Conservation (phyloP, 1,284 basidiomycete genomes). For the Wallemia ichthyophaga region DNA sequence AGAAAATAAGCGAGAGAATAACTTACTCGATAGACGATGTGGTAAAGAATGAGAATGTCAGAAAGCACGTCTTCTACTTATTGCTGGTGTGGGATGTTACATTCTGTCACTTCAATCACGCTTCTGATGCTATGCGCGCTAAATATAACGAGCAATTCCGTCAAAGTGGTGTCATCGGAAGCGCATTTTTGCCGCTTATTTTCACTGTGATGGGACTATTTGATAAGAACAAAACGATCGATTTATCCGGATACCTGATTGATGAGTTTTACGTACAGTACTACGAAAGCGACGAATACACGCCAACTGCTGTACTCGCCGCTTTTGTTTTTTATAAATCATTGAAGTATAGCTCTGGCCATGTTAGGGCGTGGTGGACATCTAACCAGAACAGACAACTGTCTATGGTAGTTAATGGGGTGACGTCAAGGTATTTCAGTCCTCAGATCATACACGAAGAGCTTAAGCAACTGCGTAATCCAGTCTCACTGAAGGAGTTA, state of each 20-base stretch:
- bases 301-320: slow-evolving; percentile 37
- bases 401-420: slow-evolving; percentile 36
- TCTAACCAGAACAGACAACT: slow-evolving; percentile 71
- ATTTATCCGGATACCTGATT: slow-evolving; percentile 48
- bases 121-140: background rate
- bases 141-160: slow-evolving; percentile 61
- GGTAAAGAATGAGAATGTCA: background rate
- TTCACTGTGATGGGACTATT: slow-evolving; percentile 37
- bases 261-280: slow-evolving; percentile 55
- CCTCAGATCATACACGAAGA: slow-evolving; percentile 64
- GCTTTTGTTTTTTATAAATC: slow-evolving; percentile 70
- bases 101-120: background rate
- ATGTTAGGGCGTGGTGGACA: slow-evolving; percentile 57
- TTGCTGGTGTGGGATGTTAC: background rate
- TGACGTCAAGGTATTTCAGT: slow-evolving; percentile 66
- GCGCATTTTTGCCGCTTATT: slow-evolving; percentile 40
- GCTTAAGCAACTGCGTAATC: slow-evolving; percentile 39
- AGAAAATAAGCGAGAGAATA: background rate
- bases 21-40: slow-evolving; percentile 23
- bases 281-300: slow-evolving; percentile 26
- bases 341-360: slow-evolving; percentile 38
- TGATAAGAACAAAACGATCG: slow-evolving; percentile 32
- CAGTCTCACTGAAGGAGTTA: slow-evolving; percentile 30
- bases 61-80: background rate
- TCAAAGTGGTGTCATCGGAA: slow-evolving; percentile 29